Percentiles rank a stretch among this genome's conserved stretches.
Conservation (phyloP, 148 eudicot species). For the Limonium bicolor region DNA sequence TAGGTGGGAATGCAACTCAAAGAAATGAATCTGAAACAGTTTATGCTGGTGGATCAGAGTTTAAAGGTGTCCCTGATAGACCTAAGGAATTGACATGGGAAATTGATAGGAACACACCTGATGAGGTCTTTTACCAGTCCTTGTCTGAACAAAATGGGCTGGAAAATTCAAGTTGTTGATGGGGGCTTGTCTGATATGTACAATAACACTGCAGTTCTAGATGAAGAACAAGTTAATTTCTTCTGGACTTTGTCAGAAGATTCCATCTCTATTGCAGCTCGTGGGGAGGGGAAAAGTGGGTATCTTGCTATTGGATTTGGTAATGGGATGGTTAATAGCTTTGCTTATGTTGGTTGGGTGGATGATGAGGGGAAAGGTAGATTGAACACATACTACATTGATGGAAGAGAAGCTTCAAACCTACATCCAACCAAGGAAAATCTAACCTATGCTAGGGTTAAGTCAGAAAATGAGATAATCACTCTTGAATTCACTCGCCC, state of each 20-base stretch:
- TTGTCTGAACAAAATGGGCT: slow-evolving; percentile 72
- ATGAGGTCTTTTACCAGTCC: slow-evolving; percentile 65
- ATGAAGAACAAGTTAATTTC: slow-evolving; percentile 71
- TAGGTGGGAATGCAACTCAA: slow-evolving; percentile 79
- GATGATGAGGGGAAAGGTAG: too few species aligned
- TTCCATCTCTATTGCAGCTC: too few species aligned
- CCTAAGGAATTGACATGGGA: slow-evolving; percentile 66
- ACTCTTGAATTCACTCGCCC: slow-evolving; percentile 88
- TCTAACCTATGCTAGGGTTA: slow-evolving; percentile 76
- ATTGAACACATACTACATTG: slow-evolving; percentile 76
- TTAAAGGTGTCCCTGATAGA: slow-evolving; percentile 73
- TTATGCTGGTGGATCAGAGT: slow-evolving; percentile 63
- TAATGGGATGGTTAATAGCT: slow-evolving; percentile 63
- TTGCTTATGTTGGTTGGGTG: too few species aligned
- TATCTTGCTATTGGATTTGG: too few species aligned
- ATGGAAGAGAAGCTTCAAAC: slow-evolving; percentile 43
- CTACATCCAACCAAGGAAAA: too few species aligned
- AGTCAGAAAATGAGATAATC: slow-evolving; percentile 73
- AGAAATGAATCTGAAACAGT: slow-evolving; percentile 60
- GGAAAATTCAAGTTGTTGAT: slow-evolving; percentile 94
- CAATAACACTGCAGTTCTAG: slow-evolving; percentile 65
- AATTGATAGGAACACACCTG: slow-evolving; percentile 76
- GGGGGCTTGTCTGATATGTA: slow-evolving; percentile 89
- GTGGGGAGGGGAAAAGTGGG: too few species aligned
- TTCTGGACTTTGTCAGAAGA: slow-evolving; percentile 89